Conservation (phyloP, 2,329 filamentous ascomycete genomes). For the Endothia cerciana region DNA sequence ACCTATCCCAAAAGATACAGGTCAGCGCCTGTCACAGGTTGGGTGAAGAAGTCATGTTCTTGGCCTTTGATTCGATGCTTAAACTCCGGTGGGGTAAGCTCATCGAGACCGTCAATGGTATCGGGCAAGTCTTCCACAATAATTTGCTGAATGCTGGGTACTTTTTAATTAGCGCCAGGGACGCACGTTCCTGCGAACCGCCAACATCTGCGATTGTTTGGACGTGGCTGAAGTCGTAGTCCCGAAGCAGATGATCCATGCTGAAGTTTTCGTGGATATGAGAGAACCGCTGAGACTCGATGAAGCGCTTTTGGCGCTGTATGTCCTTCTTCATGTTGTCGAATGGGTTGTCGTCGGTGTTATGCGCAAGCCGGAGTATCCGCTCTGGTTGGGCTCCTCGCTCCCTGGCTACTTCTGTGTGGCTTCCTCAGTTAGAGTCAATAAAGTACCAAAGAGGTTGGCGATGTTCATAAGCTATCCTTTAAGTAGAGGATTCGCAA, state of each 20-base stretch:
- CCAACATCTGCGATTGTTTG: constrained; percentile 11
- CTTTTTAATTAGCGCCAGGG: neutral
- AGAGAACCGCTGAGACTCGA: neutral
- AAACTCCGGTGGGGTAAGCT: neutral
- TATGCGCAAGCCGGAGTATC: neutral
- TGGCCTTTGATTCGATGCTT: constrained; percentile 2
- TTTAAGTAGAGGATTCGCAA: neutral
- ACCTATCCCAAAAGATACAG: constrained; percentile 9
- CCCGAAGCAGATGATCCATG: neutral
- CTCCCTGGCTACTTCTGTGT: neutral
- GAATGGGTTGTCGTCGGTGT: neutral
- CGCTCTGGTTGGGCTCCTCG: constrained; percentile 1
- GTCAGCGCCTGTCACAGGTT: neutral
- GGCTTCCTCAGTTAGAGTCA: neutral
- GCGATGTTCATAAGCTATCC: neutral
- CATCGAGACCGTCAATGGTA: neutral
- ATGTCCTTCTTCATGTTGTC: neutral
- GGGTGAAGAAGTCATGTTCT: constrained; percentile 17
- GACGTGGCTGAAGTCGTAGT: neutral
- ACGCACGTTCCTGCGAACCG: neutral
- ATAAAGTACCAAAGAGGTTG: neutral
- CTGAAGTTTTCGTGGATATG: neutral
- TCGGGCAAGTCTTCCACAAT: constrained; percentile 8
- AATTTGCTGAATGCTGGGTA: neutral
- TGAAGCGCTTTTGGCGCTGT: neutral